Evolutionary conservation across 176 grass and related monocot species (phyloP), one percentile per base, ranked within the genome.

Genomic region (Secale cereale): DNA sequence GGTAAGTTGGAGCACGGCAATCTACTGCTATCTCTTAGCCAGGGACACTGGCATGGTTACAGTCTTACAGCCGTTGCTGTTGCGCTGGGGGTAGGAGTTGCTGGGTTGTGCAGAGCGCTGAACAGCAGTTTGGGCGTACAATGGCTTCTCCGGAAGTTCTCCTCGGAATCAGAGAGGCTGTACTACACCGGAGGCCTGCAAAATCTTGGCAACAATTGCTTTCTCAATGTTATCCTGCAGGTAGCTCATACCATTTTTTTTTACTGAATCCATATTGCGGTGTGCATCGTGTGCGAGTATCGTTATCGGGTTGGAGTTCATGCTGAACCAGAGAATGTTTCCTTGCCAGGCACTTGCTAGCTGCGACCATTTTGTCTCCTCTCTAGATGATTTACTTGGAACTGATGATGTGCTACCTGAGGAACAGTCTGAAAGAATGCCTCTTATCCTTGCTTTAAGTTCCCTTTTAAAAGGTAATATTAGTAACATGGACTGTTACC

Each of bases 141-240:
- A 39, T 77, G 81, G 78, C 29, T 78, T 66, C 83, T 86, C 83
- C 36, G 70, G 26, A 81, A 73, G 43, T 85, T 85, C 14, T 87
- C 85, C 68, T 77, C 69, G 5, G 65, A 91, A 75, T 81, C 83
- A 32, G 69, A 81, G 40, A 86, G 61, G 31, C 35, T 79, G n/a
- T 84, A 79, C 82, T 94, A 84, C 77, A 85, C 91, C 13, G 89
- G 78, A 69, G 97, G 97, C 25, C 79, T 98, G 60, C 64, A 82
- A 80, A 98, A 98, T 89, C 89, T 98, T 78, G 97, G 97, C 66
- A 98, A 95, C 31, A 98, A 95, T 92, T 98, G 97, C 84, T 98
- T 98, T 85, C 90, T 98, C 41, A 98, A 98, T 95, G 96, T 94
- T 52, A 86, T 95, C 37, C 87, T 98, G 22, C 97, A 95, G 97